phyloP scores from a whole-genome alignment of 164 flowering plant genomes.

The Macadamia tetraphylla region DNA sequence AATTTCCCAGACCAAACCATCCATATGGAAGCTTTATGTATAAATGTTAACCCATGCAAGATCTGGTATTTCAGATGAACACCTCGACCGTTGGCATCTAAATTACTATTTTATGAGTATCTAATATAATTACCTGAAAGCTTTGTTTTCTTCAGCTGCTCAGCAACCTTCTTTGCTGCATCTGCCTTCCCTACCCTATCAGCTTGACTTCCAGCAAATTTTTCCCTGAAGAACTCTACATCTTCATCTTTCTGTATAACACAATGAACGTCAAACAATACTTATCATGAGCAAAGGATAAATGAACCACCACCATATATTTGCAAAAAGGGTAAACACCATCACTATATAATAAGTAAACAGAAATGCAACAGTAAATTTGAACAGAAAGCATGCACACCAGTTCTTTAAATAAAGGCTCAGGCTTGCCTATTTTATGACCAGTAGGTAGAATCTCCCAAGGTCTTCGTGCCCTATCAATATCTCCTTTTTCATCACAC shows the following conservation, averaged over 20 bases:
- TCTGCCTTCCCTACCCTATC: slow-evolving; percentile 68
- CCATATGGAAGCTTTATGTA: no score
- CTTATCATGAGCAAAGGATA: neutral
- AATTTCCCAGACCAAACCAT: no score
- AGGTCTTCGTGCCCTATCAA: slow-evolving; percentile 54
- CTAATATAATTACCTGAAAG: slow-evolving; percentile 42
- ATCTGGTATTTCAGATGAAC: no score
- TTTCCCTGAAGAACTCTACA: slow-evolving; percentile 44
- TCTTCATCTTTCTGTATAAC: slow-evolving; percentile 65
- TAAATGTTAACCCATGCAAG: no score
- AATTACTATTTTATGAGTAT: neutral
- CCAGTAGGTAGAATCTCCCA: slow-evolving; percentile 77
- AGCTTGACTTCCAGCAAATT: slow-evolving; percentile 94
- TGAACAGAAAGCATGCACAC: slow-evolving; percentile 28
- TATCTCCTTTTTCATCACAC: slow-evolving; percentile 57
- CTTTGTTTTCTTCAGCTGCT: slow-evolving; percentile 57
- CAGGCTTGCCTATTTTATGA: slow-evolving; percentile 78
- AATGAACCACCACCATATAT: neutral
- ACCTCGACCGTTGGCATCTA: no score
- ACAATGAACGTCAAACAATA: slow-evolving; percentile 3
- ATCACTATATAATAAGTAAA: neutral
- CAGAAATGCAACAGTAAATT: neutral
- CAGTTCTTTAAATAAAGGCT: slow-evolving; percentile 79
- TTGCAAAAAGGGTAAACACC: neutral
- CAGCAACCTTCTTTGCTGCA: slow-evolving; percentile 59